Percentiles rank a stretch among this genome's conserved stretches.
Evolutionary conservation across 108 stramenopile species (phyloP).

Genomic region (Nannochloropsis salina): DNA sequence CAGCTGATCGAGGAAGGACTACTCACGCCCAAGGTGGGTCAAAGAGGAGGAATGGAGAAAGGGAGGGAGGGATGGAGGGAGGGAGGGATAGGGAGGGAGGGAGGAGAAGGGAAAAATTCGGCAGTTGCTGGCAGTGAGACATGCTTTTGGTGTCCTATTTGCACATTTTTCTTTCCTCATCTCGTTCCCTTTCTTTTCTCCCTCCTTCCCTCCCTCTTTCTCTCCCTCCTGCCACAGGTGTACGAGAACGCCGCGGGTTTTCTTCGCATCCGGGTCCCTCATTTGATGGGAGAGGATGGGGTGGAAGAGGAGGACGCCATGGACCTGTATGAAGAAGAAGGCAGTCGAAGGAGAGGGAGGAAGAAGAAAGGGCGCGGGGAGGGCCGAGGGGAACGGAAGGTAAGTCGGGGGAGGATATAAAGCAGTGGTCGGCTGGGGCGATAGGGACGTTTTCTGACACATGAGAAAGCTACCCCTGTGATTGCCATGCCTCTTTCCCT

Average conservation of each 20-base stretch:
- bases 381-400: neutral
- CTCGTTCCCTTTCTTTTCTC: neutral
- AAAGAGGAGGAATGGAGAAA: neutral
- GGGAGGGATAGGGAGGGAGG: too few species aligned
- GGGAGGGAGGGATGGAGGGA: neutral
- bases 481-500: neutral
- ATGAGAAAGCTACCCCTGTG: neutral
- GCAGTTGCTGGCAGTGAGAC: too few species aligned
- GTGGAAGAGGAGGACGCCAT: neutral
- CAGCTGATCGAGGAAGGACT: neutral
- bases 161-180: neutral
- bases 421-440: too few species aligned
- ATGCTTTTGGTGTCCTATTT: neutral
- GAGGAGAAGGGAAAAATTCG: too few species aligned
- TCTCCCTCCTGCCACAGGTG: conserved; percentile 9
- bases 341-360: conserved; percentile 31
- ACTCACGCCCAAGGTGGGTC: neutral
- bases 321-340: neutral
- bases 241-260: conserved; percentile 46
- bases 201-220: neutral
- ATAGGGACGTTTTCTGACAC: too few species aligned
- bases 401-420: neutral
- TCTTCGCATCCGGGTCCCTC: conserved; percentile 38
- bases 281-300: neutral
- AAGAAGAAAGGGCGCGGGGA: neutral